Conservation (phyloP, 2,329 filamentous ascomycete genomes). For the Aspergillus awamori region DNA sequence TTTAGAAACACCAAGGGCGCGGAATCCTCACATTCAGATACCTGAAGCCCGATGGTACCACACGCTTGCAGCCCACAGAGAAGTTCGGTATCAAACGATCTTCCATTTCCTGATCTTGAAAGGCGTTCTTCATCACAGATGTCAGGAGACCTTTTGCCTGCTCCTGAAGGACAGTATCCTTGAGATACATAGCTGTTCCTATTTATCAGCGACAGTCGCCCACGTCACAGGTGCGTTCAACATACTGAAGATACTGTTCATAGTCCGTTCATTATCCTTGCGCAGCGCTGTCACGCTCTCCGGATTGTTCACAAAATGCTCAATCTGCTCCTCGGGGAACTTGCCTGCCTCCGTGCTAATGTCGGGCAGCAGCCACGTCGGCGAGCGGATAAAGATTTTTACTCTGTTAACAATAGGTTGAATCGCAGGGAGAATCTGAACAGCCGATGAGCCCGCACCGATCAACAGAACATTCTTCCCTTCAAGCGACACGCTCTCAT, state of each 20-base stretch:
- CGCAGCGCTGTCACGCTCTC: background rate
- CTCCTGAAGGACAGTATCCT: background rate
- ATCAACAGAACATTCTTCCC: constrained; percentile 23
- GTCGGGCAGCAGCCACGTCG: background rate
- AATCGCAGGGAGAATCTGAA: constrained; percentile 29
- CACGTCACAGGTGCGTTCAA: background rate
- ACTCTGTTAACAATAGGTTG: constrained; percentile 13
- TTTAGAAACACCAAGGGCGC: background rate
- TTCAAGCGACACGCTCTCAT: background rate
- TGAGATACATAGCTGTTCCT: background rate
- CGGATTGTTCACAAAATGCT: background rate
- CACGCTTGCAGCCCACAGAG: constrained; percentile 2
- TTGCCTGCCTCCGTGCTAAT: background rate
- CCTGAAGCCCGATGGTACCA: background rate
- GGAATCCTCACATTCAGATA: background rate
- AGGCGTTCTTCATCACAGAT: background rate
- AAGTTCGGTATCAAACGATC: background rate
- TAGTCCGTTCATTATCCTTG: background rate
- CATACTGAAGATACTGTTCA: constrained; percentile 1
- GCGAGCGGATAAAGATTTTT: background rate
- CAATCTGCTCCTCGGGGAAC: background rate
- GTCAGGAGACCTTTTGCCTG: background rate
- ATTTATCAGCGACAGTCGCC: background rate
- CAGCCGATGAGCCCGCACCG: constrained; percentile 37
- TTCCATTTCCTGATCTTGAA: background rate